phyloP scores from a whole-genome alignment of 2,329 filamentous ascomycete genomes.

The Fusarium sarcochroum region DNA sequence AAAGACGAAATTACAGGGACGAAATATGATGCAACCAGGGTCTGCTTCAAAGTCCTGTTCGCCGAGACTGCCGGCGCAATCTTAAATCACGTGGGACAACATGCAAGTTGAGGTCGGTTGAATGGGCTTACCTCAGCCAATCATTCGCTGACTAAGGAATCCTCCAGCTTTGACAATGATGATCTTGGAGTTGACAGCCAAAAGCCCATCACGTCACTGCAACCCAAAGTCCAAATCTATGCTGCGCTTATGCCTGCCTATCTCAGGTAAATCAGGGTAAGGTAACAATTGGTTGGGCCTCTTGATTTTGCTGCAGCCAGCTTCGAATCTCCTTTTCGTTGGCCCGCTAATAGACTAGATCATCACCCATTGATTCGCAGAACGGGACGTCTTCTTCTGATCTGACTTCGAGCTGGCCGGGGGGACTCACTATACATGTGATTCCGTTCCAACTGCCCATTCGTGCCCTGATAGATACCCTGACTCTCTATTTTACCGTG shows the following conservation, averaged over 20 bases:
- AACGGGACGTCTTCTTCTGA: constrained; percentile 12
- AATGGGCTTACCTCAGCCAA: constrained; percentile 24
- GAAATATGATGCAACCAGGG: constrained; percentile 48
- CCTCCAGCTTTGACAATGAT: background rate
- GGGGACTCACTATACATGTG: constrained; percentile 19
- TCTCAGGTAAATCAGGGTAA: constrained; percentile 2
- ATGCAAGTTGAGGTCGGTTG: background rate
- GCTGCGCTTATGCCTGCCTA: constrained; percentile 21
- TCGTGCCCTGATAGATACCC: constrained; percentile 22
- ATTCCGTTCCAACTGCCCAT: constrained; percentile 12
- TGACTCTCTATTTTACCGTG: constrained; percentile 21
- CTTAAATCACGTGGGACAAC: constrained; percentile 32
- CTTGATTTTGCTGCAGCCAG: constrained; percentile 5
- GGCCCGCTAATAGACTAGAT: constrained; percentile 20
- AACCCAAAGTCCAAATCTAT: constrained; percentile 2
- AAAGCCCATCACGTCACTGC: constrained; percentile 39
- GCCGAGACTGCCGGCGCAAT: constrained; percentile 39
- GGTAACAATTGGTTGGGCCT: constrained; percentile 9
- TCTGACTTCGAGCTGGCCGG: constrained; percentile 14
- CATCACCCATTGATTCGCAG: constrained; percentile 9
- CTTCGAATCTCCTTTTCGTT: constrained; percentile 5
- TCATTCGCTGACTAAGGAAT: constrained; percentile 19
- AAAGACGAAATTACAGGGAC: constrained; percentile 31
- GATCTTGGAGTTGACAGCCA: constrained; percentile 2
- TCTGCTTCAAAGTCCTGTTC: constrained; percentile 37